phyloP scores from a whole-genome alignment of 2,329 filamentous ascomycete genomes.

The Colletotrichum sp. region DNA sequence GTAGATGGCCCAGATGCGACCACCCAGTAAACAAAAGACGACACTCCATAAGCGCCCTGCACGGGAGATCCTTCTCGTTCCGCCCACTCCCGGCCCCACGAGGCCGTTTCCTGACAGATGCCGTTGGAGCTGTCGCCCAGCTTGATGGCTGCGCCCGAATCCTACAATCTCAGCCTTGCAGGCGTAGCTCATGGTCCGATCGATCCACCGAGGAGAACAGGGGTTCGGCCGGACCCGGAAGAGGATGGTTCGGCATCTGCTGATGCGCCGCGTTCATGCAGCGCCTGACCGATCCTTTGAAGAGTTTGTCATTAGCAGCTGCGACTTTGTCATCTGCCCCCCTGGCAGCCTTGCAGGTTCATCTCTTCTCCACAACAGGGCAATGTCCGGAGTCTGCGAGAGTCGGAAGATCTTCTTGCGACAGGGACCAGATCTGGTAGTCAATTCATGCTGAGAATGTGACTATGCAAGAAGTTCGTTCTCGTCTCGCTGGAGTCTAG shows the following conservation, averaged over 20 bases:
- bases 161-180: background rate
- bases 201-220: background rate
- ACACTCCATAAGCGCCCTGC: background rate
- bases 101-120: background rate
- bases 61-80: background rate
- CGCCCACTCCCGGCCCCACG: background rate
- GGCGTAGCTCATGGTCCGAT: background rate
- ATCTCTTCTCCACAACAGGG: background rate
- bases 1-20: background rate
- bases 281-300: background rate
- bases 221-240: constrained; percentile 1
- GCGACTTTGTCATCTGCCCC: background rate
- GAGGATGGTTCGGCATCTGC: background rate
- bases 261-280: background rate
- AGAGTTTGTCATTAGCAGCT: background rate
- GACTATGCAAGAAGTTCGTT: background rate
- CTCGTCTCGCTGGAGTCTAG: constrained; percentile 25
- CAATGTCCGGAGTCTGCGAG: background rate
- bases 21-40: background rate
- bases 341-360: background rate
- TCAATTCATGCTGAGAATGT: background rate
- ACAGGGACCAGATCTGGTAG: background rate
- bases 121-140: background rate
- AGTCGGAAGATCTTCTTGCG: background rate
- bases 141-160: background rate